Conservation (phyloP, 139 green algal genomes). For the Helicosporidium sp. region DNA sequence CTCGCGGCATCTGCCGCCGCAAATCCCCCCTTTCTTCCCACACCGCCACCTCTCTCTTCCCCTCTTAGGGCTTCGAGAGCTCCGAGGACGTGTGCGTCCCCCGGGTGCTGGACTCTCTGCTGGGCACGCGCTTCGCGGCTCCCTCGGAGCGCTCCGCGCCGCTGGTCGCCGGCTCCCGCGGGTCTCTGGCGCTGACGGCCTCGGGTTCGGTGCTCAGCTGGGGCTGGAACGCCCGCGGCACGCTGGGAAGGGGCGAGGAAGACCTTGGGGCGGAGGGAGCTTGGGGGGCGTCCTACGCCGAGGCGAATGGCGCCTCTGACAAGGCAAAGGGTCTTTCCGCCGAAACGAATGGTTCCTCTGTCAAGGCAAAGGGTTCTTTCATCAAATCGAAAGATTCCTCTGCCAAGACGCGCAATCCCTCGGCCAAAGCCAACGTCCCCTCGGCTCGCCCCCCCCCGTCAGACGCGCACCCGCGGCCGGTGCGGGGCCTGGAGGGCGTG, state of each 20-base stretch:
- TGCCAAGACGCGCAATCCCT: no score
- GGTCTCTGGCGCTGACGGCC: constrained; percentile 50
- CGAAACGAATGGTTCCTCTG: no score
- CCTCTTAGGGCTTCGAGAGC: constrained; percentile 20
- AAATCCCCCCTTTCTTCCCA: no score
- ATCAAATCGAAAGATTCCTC: no score
- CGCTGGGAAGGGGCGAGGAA: constrained; percentile 57
- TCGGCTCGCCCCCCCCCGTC: no score
- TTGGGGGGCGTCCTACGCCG: no score
- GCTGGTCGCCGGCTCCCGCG: constrained; percentile 34
- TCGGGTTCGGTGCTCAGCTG: constrained; percentile 47
- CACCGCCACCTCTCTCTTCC: no score
- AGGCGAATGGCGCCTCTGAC: constrained; percentile 6
- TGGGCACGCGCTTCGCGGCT: constrained; percentile 40
- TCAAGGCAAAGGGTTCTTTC: no score
- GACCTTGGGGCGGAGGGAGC: no score
- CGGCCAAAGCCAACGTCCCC: no score
- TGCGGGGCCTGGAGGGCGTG: constrained; percentile 39
- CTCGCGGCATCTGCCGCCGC: no score
- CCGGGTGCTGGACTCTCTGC: constrained; percentile 56
- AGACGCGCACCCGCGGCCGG: constrained; percentile 25
- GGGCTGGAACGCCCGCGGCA: constrained; percentile 70
- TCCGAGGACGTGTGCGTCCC: constrained; percentile 19
- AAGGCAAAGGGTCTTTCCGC: no score
- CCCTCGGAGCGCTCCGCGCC: constrained; percentile 14